phyloP scores from a whole-genome alignment of 164 flowering plant genomes.

The Chloranthus sessilifolius region DNA sequence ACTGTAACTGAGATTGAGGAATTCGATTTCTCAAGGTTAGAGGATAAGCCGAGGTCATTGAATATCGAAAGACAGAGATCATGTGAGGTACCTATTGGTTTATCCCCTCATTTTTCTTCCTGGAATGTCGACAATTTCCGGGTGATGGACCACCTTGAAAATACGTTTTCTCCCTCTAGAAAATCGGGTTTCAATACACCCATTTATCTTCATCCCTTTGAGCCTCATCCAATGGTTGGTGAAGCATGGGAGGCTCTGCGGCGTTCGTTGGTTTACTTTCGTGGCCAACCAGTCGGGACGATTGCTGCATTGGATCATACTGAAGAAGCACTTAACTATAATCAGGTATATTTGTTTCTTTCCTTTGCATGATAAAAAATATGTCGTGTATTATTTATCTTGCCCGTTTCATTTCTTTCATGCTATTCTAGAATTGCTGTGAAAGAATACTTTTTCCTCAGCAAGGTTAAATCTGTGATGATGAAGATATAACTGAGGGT shows the following conservation, averaged over 20 bases:
- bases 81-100: slow-evolving; percentile 36
- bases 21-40: slow-evolving; percentile 43
- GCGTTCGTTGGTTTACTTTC: slow-evolving; percentile 63
- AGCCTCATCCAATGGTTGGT: slow-evolving; percentile 55
- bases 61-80: slow-evolving; percentile 61
- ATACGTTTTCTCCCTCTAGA: slow-evolving; percentile 36
- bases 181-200: slow-evolving; percentile 49
- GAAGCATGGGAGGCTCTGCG: slow-evolving; percentile 86
- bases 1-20: slow-evolving; percentile 33
- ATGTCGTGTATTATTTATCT: too few relatives aligned
- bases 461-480: too few relatives aligned
- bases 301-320: slow-evolving; percentile 77
- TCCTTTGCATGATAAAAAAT: background rate
- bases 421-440: too few relatives aligned
- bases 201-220: slow-evolving; percentile 30
- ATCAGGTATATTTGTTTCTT: slow-evolving; percentile 47
- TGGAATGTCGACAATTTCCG: slow-evolving; percentile 31
- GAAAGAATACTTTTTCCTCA: too few relatives aligned
- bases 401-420: background rate
- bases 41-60: slow-evolving; percentile 42
- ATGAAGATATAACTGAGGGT: too few relatives aligned
- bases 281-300: slow-evolving; percentile 82
- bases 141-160: slow-evolving; percentile 30
- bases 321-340: slow-evolving; percentile 75
- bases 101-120: slow-evolving; percentile 28